Evolutionary conservation across 192 early-diverging fungal species (phyloP).

Genomic region (Irineochytrium annulatum): DNA sequence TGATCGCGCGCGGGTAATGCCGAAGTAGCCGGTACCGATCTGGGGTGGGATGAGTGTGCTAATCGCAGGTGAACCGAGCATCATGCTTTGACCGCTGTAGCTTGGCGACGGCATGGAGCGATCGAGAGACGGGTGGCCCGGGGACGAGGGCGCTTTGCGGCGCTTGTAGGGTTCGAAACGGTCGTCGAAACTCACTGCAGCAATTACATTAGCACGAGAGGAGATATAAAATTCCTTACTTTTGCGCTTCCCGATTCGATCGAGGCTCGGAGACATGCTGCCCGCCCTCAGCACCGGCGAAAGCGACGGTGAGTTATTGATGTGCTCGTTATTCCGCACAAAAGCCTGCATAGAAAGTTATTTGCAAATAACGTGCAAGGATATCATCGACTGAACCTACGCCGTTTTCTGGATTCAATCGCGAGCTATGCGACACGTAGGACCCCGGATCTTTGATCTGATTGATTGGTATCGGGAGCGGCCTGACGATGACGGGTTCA

Average conservation of each 20-base stretch:
- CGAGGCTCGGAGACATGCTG: slow-evolving; percentile 19
- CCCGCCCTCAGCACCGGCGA: slow-evolving; percentile 27
- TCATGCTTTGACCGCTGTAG: neutral
- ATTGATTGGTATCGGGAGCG: slow-evolving; percentile 16
- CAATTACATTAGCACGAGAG: neutral
- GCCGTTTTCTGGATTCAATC: slow-evolving; percentile 42
- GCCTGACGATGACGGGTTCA: neutral
- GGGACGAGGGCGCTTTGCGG: neutral
- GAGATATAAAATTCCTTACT: slow-evolving; percentile 14
- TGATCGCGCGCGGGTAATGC: neutral
- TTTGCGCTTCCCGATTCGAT: slow-evolving; percentile 35
- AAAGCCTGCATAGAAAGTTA: slow-evolving; percentile 1
- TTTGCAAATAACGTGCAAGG: neutral
- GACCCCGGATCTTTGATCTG: slow-evolving; percentile 37
- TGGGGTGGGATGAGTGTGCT: too few species aligned
- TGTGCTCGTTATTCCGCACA: slow-evolving; percentile 9
- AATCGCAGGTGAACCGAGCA: neutral
- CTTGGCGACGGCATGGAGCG: too few species aligned
- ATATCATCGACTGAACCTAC: neutral
- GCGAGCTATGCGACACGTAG: slow-evolving; percentile 35
- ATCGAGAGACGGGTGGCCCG: too few species aligned
- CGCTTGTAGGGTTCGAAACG: slow-evolving; percentile 43
- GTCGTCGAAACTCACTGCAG: slow-evolving; percentile 24
- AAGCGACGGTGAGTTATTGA: slow-evolving; percentile 26
- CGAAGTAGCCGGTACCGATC: too few species aligned